Percentiles rank a stretch among this genome's conserved stretches.
Evolutionary conservation across 441 rosid species (phyloP).

Genomic region (Flueggea neowawraea): DNA sequence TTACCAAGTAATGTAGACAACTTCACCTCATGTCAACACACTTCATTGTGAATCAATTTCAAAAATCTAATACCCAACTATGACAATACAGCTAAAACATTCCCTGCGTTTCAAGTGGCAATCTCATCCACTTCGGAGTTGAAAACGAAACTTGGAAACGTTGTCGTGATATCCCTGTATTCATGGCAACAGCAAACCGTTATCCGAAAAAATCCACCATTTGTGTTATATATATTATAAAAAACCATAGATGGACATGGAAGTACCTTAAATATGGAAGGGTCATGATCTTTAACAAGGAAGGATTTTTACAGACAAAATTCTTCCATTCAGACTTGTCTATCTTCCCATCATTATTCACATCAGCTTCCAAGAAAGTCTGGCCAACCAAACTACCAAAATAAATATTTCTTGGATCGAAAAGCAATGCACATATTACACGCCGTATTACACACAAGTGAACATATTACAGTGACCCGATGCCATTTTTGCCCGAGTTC

Average conservation of each 20-base stretch:
- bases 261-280: slow-evolving; percentile 83
- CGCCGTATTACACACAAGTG: too few relatives aligned
- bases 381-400: slow-evolving; percentile 3
- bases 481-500: too few relatives aligned
- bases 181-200: not conserved
- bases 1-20: too few relatives aligned
- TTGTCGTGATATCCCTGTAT: slow-evolving; percentile 92
- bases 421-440: too few relatives aligned
- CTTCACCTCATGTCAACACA: too few relatives aligned
- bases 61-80: not conserved
- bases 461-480: too few relatives aligned
- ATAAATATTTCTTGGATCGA: too few relatives aligned
- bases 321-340: slow-evolving; percentile 80
- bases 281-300: slow-evolving; percentile 88
- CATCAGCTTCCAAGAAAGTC: slow-evolving; percentile 93
- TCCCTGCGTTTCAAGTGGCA: slow-evolving; percentile 32
- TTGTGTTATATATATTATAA: too few relatives aligned
- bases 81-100: slow-evolving; percentile 1
- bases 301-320: slow-evolving; percentile 80
- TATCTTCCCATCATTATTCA: slow-evolving; percentile 79
- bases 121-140: slow-evolving; percentile 89
- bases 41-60: not conserved
- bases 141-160: slow-evolving; percentile 94
- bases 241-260: too few relatives aligned
- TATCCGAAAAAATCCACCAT: too few relatives aligned